Percentiles rank a stretch among this genome's conserved stretches.
Conservation (phyloP, 2,329 filamentous ascomycete species). For the Dactylellina drechsleri region DNA sequence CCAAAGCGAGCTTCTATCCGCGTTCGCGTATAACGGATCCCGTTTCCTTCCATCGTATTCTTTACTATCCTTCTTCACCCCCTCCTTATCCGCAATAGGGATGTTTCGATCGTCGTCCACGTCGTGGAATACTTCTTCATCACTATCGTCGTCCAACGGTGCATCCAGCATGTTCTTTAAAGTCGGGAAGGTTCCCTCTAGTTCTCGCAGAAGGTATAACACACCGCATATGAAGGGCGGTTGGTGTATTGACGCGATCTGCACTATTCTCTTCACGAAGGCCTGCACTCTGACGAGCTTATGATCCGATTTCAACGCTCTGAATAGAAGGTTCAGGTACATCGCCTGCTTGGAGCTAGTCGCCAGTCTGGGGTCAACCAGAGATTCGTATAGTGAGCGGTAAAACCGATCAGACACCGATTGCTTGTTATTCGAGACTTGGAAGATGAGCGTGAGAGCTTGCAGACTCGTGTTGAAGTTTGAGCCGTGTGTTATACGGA, state of each 20-base stretch:
- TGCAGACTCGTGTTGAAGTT: conserved; percentile 99
- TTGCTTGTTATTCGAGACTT: conserved; percentile 82
- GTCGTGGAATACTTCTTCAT: conserved; percentile 77
- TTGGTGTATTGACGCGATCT: conserved; percentile 82
- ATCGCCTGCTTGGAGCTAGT: conserved; percentile 94
- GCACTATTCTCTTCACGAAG: conserved; percentile 91
- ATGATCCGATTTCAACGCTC: conserved; percentile 87
- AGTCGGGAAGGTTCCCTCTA: conserved; percentile 81
- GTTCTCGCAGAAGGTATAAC: conserved; percentile 85
- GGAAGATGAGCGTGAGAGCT: conserved; percentile 92
- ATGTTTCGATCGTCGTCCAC: conserved; percentile 68
- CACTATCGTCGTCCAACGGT: conserved; percentile 79
- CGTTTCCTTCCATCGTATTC: conserved; percentile 88
- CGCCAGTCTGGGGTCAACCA: conserved; percentile 86
- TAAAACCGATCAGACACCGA: conserved; percentile 91
- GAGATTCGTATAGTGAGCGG: conserved; percentile 91
- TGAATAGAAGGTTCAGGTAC: conserved; percentile 91
- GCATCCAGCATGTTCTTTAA: conserved; percentile 81
- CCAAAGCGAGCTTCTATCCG: conserved; percentile 93
- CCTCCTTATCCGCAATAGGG: conserved; percentile 55
- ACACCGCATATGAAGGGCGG: conserved; percentile 91
- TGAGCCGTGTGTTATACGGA: conserved; percentile 93
- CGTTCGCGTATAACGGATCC: conserved; percentile 84
- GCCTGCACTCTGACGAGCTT: conserved; percentile 92
- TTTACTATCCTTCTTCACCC: conserved; percentile 55